Percentiles rank a stretch among this genome's conserved stretches.
These are phyloP conservation scores for Tillandsia fasciculata DNA, from an alignment of 176 grass and related monocot species.

Conservation along the genomic window DNA sequence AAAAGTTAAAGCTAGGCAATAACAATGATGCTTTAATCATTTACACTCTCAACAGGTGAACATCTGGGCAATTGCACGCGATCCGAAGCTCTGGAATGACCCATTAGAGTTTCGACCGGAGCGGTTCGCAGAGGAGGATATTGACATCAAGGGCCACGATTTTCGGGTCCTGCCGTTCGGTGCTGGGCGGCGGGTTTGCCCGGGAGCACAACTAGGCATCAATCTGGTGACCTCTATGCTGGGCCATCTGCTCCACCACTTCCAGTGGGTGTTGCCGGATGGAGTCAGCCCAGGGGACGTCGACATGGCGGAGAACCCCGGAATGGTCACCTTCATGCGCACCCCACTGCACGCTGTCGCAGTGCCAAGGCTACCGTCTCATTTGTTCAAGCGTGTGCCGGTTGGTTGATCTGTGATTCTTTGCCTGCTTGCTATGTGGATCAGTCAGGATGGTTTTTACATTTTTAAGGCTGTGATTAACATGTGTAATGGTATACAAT, in stretches of 20 bases:
- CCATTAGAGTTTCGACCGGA: constrained; percentile 48
- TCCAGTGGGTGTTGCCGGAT: constrained; percentile 34
- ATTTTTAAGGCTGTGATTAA: neutral
- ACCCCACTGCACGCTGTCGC: constrained; percentile 37
- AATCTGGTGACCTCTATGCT: constrained; percentile 48
- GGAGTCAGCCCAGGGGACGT: constrained; percentile 30
- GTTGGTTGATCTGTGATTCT: constrained; percentile 27
- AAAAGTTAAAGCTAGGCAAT: too few species aligned
- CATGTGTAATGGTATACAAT: too few species aligned
- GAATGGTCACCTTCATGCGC: constrained; percentile 57
- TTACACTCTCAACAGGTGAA: constrained; percentile 7
- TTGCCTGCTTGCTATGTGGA: neutral
- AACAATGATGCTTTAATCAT: too few species aligned
- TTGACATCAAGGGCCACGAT: constrained; percentile 60
- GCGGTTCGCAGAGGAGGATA: constrained; percentile 33
- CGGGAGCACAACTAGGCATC: constrained; percentile 58
- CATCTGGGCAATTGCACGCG: constrained; percentile 44
- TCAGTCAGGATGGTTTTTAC: neutral
- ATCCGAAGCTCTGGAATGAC: constrained; percentile 36
- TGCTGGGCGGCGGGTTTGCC: constrained; percentile 45
- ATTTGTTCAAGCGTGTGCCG: constrained; percentile 32
- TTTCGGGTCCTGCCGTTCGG: constrained; percentile 52
- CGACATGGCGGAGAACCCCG: constrained; percentile 35
- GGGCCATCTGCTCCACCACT: constrained; percentile 53
- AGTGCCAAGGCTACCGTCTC: constrained; percentile 30